phyloP scores from a whole-genome alignment of 257 asterid genomes.

The Capsicum baccatum region DNA sequence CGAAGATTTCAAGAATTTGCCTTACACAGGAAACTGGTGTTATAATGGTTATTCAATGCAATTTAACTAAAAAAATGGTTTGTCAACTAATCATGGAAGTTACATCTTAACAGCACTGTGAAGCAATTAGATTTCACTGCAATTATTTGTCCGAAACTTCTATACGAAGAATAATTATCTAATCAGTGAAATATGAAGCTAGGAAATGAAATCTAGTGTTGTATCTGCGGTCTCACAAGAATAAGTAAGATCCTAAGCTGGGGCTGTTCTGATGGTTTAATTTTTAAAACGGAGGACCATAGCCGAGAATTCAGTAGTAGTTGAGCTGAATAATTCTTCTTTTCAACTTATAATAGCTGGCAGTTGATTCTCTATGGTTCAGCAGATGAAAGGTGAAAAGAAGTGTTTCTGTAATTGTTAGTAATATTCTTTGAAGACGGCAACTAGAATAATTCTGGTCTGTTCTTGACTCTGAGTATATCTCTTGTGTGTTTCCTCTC shows the following conservation, averaged over 20 bases:
- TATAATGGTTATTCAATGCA: neutral
- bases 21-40: neutral
- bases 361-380: constrained; percentile 12
- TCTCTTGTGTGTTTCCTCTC: neutral
- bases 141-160: neutral
- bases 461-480: neutral
- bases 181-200: neutral
- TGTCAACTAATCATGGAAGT: neutral
- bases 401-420: neutral
- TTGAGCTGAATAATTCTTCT: neutral
- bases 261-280: neutral
- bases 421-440: neutral
- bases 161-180: neutral
- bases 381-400: neutral
- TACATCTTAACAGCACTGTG: neutral
- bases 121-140: neutral
- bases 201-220: neutral
- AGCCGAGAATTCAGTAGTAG: neutral
- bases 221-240: neutral
- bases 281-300: neutral
- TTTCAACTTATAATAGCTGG: neutral
- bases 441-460: neutral
- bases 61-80: too few relatives aligned
- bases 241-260: neutral
- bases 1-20: neutral